Percentiles rank a stretch among this genome's conserved stretches.
phyloP scores from a whole-genome alignment of 352 stramenopile species.

The Phytophthora meadii region DNA sequence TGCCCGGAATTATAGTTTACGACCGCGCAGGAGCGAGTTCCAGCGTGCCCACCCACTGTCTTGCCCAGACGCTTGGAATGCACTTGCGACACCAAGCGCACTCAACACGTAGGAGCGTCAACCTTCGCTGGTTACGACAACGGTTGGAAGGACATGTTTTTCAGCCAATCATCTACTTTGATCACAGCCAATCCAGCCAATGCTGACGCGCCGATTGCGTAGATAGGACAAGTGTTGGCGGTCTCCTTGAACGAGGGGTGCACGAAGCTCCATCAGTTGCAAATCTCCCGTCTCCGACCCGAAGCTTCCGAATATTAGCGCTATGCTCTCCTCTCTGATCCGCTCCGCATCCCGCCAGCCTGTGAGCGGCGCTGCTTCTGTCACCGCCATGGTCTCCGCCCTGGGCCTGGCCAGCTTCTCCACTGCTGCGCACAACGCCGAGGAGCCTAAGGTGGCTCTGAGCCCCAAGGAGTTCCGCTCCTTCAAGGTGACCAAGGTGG shows the following conservation, averaged over 20 bases:
- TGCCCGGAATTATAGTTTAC: not conserved
- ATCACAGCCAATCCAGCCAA: constrained; percentile 11
- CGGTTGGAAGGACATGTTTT: not conserved
- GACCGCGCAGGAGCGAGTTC: not conserved
- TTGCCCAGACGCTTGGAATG: not conserved
- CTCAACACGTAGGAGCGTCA: constrained; percentile 8
- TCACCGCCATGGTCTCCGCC: constrained; percentile 41
- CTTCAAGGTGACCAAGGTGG: constrained; percentile 70
- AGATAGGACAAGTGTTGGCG: constrained; percentile 13
- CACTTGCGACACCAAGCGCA: constrained; percentile 16
- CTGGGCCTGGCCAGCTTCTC: constrained; percentile 42
- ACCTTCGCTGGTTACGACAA: constrained; percentile 9
- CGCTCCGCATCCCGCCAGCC: constrained; percentile 30
- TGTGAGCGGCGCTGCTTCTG: constrained; percentile 25
- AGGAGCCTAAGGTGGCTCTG: constrained; percentile 57
- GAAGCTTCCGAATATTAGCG: constrained; percentile 10
- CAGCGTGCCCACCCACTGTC: constrained; percentile 5
- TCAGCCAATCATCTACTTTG: constrained; percentile 20
- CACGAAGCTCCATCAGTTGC: constrained; percentile 22
- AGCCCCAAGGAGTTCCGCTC: constrained; percentile 64
- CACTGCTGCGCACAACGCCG: constrained; percentile 32
- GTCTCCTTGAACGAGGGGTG: constrained; percentile 30
- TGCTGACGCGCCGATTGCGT: constrained; percentile 15
- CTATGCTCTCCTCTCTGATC: constrained; percentile 41
- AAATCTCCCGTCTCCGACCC: constrained; percentile 15